Percentiles rank a stretch among this genome's conserved stretches.
Conservation (phyloP, 75 land plant genomes). For the Isoetes taiwanensis region DNA sequence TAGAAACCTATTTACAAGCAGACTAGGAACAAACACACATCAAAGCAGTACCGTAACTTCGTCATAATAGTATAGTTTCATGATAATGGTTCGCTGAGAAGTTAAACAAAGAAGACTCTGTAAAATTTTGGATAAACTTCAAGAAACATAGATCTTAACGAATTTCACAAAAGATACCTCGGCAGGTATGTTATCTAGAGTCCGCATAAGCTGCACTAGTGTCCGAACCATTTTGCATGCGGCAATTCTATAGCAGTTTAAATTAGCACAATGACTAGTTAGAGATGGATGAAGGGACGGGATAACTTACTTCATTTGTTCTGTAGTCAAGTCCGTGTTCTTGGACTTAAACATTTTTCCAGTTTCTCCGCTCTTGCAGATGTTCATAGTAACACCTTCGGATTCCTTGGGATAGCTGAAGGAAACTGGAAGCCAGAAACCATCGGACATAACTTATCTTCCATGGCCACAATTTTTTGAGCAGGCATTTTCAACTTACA, state of each 20-base stretch:
- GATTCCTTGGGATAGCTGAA: neutral
- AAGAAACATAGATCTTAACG: no score
- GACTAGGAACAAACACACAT: neutral
- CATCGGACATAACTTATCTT: neutral
- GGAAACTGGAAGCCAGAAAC: neutral
- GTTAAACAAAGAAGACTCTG: no score
- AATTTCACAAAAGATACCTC: no score
- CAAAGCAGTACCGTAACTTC: slow-evolving; percentile 57
- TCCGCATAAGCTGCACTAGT: slow-evolving; percentile 72
- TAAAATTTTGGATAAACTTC: no score
- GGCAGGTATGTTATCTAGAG: slow-evolving; percentile 72
- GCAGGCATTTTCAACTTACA: no score
- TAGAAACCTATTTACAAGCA: neutral
- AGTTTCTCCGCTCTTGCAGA: neutral
- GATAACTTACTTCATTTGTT: neutral
- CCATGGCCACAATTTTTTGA: neutral
- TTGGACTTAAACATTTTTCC: neutral
- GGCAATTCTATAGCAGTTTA: neutral
- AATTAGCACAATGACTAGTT: neutral
- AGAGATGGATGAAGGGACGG: neutral
- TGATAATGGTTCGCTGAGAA: slow-evolving; percentile 76
- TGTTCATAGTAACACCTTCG: neutral
- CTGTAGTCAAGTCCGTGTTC: neutral
- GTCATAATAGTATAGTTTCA: slow-evolving; percentile 89
- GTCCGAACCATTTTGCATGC: slow-evolving; percentile 91